Evolutionary conservation across 2,329 filamentous ascomycete species (phyloP).

Genomic region (Coniochaeta pulveracea): DNA sequence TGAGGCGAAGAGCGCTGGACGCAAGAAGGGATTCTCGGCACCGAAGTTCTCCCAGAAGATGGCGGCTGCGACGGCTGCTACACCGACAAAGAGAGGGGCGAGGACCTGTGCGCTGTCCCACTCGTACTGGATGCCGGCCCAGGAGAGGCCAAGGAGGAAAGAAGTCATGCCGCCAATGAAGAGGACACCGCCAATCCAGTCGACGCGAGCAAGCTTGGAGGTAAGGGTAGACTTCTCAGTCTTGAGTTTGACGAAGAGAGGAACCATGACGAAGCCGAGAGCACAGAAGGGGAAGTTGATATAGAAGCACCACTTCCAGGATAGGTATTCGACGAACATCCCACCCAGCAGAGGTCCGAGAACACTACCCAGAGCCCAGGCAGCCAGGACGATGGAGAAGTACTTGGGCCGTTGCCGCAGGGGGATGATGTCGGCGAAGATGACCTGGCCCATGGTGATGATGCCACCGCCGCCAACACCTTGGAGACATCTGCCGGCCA

Average conservation of each 20-base stretch:
- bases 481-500: conserved; percentile 26
- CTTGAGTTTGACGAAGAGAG: conserved; percentile 28
- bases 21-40: conserved; percentile 20
- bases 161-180: conserved; percentile 30
- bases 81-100: conserved; percentile 29
- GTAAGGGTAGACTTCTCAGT: conserved; percentile 18
- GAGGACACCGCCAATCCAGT: conserved; percentile 32
- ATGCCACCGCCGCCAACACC: conserved; percentile 29
- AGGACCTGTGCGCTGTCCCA: conserved; percentile 29
- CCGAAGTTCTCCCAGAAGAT: conserved; percentile 22
- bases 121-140: conserved; percentile 29
- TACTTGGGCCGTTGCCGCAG: conserved; percentile 28
- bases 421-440: conserved; percentile 30
- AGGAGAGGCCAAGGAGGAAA: conserved; percentile 35
- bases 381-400: conserved; percentile 23
- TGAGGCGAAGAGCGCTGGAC: conserved; percentile 17
- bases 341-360: conserved; percentile 28
- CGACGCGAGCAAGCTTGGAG: conserved; percentile 26
- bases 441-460: conserved; percentile 26
- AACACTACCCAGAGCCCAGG: conserved; percentile 27
- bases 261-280: conserved; percentile 24
- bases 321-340: conserved; percentile 19
- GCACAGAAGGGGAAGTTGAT: conserved; percentile 32
- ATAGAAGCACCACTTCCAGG: conserved; percentile 38
- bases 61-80: conserved; percentile 24